Base-by-base conservation (phyloP, 495 filamentous ascomycete species). In the Neurospora sp. region DNA sequence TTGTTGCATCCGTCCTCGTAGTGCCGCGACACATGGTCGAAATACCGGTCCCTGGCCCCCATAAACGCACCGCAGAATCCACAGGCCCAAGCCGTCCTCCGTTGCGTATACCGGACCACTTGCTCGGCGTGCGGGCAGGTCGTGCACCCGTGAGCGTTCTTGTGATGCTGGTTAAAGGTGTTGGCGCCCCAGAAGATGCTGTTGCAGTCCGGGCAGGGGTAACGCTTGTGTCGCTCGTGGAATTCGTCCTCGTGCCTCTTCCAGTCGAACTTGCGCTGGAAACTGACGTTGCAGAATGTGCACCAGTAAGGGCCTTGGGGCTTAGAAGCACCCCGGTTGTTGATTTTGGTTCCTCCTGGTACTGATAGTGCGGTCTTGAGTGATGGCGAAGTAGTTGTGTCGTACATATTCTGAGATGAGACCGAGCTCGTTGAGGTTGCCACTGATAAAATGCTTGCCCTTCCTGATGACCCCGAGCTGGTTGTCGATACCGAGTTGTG, bases 221-320 rank as follows among this genome's bases (percentile, higher is more conserved):
- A 87, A 70, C 84, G 83, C 73, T 83, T 83, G 74, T 83, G 84
- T 44, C 85, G 83, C 75, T 87, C 85, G 81, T 87, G 85, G 74
- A 87, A 85, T 75, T 86, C 84, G 76, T 87, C 85, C 71, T 86
- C 84, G 77, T 87, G 85, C 16, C 84, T 77, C 80, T 86, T 87
- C 85, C 85, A 87, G 78, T 86, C 85, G 73, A 85, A 85, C 77
- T 87, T 87, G 72, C 84, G 80, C 76, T 86, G 85, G 70, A 87
- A 85, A 20, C 80, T 85, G 72, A 84, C 84, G 66, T 85, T 82
- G 76, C 85, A 87, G 70, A 84, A 86, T 42, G 84, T 87, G 77
- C 85, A 87, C 85, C 84, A 86, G 78, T 85, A 87, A 44, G 83
- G 82, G 41, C 80, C 78, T 46, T 76, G 79, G 5, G 77, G 74